Evolutionary conservation across 805 yeast genomes (phyloP).

Genomic region (Candida boidinii): DNA sequence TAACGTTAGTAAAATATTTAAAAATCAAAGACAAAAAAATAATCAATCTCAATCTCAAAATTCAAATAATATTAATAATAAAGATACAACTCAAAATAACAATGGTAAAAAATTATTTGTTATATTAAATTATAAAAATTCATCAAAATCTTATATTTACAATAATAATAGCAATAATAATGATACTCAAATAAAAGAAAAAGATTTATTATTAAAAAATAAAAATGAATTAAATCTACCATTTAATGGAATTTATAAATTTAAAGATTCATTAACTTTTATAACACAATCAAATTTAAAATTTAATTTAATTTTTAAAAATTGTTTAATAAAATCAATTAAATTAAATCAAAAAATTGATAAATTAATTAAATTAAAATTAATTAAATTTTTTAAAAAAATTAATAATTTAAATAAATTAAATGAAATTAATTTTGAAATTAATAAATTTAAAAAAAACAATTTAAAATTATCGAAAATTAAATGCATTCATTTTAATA

Average conservation of each 20-base stretch:
- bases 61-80: no score
- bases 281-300: conserved; percentile 49
- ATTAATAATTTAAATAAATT: conserved; percentile 27
- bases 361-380: conserved; percentile 26
- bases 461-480: conserved; percentile 31
- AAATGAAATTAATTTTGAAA: conserved; percentile 18
- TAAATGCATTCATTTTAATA: conserved; percentile 60
- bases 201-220: no score
- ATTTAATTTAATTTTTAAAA: conserved; percentile 28
- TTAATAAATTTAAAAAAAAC: conserved; percentile 14
- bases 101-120: no score
- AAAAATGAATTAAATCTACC: conserved; percentile 50
- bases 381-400: conserved; percentile 20
- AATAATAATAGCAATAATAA: no score
- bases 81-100: no score
- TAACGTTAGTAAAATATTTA: no score
- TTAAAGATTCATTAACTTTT: conserved; percentile 50
- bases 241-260: conserved; percentile 54
- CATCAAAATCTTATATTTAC: no score
- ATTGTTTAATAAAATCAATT: conserved; percentile 29
- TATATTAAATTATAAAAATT: no score
- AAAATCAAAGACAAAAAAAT: no score
- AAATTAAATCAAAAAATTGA: conserved; percentile 29
- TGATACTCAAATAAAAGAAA: no score
- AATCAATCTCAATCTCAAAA: no score